Conservation (phyloP, 495 filamentous ascomycete species). For the Cercophora sp. region DNA sequence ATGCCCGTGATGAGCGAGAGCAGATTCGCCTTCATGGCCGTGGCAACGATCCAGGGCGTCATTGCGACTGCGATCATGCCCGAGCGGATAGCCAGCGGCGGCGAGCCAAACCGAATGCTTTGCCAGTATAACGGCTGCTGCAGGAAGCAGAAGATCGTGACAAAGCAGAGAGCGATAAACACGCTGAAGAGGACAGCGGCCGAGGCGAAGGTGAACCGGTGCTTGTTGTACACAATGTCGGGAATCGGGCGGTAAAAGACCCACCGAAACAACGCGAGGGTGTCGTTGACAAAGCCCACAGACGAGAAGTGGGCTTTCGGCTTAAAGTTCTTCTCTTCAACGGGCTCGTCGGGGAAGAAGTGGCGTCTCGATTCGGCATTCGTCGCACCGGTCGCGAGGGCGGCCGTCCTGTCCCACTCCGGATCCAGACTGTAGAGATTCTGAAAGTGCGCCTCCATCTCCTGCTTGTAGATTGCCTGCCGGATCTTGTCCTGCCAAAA, state of each 20-base stretch:
- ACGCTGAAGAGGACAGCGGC: conserved; percentile 64
- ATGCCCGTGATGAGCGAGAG: conserved; percentile 84
- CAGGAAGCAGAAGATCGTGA: conserved; percentile 75
- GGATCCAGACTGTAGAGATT: conserved; percentile 51
- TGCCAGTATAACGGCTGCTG: conserved; percentile 82
- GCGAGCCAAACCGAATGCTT: conserved; percentile 78
- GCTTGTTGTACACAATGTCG: conserved; percentile 56
- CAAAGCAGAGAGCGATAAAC: conserved; percentile 61
- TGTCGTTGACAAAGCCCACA: conserved; percentile 66
- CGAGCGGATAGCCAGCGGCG: conserved; percentile 81
- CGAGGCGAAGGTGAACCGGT: conserved; percentile 71
- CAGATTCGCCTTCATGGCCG: conserved; percentile 87
- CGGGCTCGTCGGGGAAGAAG: conserved; percentile 62
- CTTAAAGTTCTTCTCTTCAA: conserved; percentile 49
- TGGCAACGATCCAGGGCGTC: conserved; percentile 88
- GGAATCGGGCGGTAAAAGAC: conserved; percentile 83
- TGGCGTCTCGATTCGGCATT: conserved; percentile 50
- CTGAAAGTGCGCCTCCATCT: conserved; percentile 54
- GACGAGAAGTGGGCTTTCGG: conserved; percentile 66
- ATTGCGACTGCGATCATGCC: conserved; percentile 93
- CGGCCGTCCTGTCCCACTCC: conserved; percentile 63
- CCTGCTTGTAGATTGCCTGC: conserved; percentile 76
- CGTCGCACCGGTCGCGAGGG: conserved; percentile 60
- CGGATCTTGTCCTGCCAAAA: conserved; percentile 85
- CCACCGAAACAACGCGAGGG: conserved; percentile 73